Percentiles rank a stretch among this genome's conserved stretches.
phyloP scores from a whole-genome alignment of 2,329 filamentous ascomycete genomes.

The Colletotrichum sp. region DNA sequence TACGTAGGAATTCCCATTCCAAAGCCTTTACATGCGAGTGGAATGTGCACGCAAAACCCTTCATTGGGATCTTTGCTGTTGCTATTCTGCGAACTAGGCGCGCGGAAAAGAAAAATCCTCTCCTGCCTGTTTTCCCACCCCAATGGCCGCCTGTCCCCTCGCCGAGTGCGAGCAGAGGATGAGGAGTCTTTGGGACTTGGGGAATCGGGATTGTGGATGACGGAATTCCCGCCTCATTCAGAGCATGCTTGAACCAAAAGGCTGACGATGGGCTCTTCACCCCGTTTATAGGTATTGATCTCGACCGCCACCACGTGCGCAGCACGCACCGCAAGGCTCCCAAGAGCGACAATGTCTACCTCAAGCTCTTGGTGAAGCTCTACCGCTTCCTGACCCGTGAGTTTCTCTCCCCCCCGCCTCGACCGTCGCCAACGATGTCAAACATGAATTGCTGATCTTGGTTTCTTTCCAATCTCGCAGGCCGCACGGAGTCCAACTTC shows the following conservation, averaged over 20 bases:
- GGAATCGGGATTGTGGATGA: slow-evolving; percentile 1
- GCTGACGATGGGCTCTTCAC: slow-evolving; percentile 61
- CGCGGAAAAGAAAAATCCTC: slow-evolving; percentile 22
- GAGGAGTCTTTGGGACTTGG: background rate
- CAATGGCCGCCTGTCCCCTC: background rate
- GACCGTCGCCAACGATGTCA: background rate
- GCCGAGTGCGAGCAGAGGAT: background rate
- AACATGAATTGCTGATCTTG: background rate
- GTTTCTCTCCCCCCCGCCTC: slow-evolving; percentile 40
- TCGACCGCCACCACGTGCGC: slow-evolving; percentile 73
- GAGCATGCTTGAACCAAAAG: slow-evolving; percentile 70
- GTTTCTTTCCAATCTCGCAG: slow-evolving; percentile 45
- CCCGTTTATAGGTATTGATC: slow-evolving; percentile 70
- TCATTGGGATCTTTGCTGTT: slow-evolving; percentile 1
- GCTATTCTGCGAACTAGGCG: slow-evolving; percentile 20
- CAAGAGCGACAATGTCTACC: slow-evolving; percentile 98
- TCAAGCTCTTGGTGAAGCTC: slow-evolving; percentile 97
- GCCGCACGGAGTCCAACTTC: slow-evolving; percentile 96
- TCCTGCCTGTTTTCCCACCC: slow-evolving; percentile 14
- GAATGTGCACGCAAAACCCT: slow-evolving; percentile 21
- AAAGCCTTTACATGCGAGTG: slow-evolving; percentile 44
- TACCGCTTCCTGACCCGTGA: slow-evolving; percentile 96
- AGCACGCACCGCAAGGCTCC: slow-evolving; percentile 87
- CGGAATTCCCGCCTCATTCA: slow-evolving; percentile 37
- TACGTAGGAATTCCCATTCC: slow-evolving; percentile 54